Percentiles rank a stretch among this genome's conserved stretches.
Evolutionary conservation across 2,329 filamentous ascomycete genomes (phyloP).

Genomic region (Pyricularia pennisetigena): DNA sequence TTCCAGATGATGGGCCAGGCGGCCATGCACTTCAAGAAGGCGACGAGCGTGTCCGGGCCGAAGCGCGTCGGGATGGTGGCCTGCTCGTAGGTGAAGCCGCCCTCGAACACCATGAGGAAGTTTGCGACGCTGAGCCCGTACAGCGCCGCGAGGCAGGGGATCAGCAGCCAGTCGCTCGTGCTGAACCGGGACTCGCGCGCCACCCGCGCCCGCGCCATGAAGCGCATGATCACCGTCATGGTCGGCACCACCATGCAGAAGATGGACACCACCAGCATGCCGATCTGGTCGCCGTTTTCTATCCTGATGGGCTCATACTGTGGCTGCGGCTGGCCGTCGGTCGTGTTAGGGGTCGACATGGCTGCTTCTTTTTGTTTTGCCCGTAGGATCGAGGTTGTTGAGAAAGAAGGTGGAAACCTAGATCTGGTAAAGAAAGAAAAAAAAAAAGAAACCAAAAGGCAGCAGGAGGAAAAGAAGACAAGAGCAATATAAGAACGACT

Average conservation of each 20-base stretch:
- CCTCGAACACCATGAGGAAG: constrained; percentile 3
- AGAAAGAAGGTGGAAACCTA: too few relatives aligned
- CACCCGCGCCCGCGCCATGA: neutral
- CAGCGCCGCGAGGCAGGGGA: neutral
- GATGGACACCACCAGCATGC: neutral
- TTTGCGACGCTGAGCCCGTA: constrained; percentile 2
- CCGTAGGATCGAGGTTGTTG: too few relatives aligned
- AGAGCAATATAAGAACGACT: neutral
- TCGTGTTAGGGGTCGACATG: neutral
- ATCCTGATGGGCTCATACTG: neutral
- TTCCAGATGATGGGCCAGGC: constrained; percentile 5
- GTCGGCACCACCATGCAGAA: neutral
- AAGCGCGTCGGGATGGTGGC: constrained; percentile 1
- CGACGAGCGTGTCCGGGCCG: neutral
- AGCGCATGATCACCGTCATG: neutral
- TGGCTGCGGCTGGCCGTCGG: neutral
- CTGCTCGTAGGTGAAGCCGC: constrained; percentile 5
- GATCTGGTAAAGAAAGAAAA: neutral
- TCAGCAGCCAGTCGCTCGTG: neutral
- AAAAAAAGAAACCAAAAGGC: neutral
- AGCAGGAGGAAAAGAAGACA: neutral
- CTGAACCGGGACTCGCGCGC: neutral
- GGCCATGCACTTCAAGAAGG: constrained; percentile 5
- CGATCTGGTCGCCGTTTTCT: neutral
- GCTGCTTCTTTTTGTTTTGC: neutral